Evolutionary conservation across 257 asterid genomes (phyloP).

Genomic region (Verbascum thapsus): DNA sequence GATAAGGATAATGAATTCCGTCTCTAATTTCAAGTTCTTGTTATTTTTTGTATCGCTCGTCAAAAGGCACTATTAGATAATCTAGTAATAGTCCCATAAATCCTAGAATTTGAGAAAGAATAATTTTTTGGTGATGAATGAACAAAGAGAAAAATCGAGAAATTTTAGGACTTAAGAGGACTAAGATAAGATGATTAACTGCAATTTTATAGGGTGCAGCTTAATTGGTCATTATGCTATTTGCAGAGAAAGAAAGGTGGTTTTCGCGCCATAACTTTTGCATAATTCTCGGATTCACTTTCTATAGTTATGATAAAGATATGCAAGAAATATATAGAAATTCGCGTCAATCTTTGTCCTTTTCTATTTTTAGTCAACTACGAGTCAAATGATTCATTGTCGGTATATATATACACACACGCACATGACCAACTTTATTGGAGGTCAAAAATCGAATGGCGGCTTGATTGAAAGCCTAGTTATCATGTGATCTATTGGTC

Average conservation of each 20-base stretch:
- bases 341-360: neutral
- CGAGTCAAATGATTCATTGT: neutral
- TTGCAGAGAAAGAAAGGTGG: neutral
- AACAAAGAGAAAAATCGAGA: neutral
- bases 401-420: neutral
- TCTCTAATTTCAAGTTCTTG: too few species aligned
- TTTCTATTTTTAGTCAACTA: neutral
- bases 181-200: constrained; percentile 2
- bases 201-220: neutral
- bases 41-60: too few species aligned
- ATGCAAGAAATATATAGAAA: neutral
- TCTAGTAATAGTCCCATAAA: too few species aligned
- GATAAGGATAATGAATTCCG: too few species aligned
- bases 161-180: neutral
- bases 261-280: neutral
- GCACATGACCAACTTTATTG: too few species aligned
- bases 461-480: too few species aligned
- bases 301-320: neutral
- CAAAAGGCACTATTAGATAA: too few species aligned
- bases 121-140: neutral
- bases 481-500: neutral
- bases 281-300: neutral
- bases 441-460: too few species aligned
- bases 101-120: too few species aligned
- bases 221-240: neutral